Conservation (phyloP, 2,329 filamentous ascomycete genomes). For the Epichloe baconii region DNA sequence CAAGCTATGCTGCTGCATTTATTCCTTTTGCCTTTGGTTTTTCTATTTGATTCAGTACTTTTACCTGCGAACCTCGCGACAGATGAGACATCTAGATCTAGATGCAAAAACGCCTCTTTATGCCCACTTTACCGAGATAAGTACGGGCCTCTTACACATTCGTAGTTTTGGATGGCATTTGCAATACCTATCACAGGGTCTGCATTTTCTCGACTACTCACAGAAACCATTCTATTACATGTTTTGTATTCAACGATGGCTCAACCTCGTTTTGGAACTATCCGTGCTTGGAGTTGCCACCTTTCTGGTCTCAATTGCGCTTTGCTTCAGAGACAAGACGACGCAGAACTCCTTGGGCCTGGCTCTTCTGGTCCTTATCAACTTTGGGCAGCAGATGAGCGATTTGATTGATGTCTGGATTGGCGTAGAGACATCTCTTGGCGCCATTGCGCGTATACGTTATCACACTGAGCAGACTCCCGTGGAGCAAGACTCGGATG, state of each 20-base stretch:
- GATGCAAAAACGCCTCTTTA: slow-evolving; percentile 17
- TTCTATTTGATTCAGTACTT: slow-evolving; percentile 14
- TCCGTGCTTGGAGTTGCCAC: slow-evolving; percentile 31
- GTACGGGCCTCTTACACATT: slow-evolving; percentile 14
- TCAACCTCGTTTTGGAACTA: slow-evolving; percentile 34
- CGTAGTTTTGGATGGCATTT: slow-evolving; percentile 20
- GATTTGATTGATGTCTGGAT: background rate
- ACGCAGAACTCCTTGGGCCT: slow-evolving; percentile 6
- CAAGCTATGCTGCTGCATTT: slow-evolving; percentile 30
- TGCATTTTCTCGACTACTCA: slow-evolving; percentile 19
- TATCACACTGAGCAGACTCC: background rate
- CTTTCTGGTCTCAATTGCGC: slow-evolving; percentile 29
- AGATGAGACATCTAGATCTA: slow-evolving; percentile 17
- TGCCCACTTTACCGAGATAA: slow-evolving; percentile 14
- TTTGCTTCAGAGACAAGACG: slow-evolving; percentile 12
- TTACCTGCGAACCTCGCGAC: slow-evolving; percentile 18
- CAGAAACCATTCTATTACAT: slow-evolving; percentile 26
- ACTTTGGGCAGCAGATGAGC: background rate
- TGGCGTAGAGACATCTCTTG: background rate
- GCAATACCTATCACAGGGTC: slow-evolving; percentile 8
- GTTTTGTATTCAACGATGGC: slow-evolving; percentile 36
- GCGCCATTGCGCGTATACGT: slow-evolving; percentile 1
- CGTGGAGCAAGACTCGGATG: background rate
- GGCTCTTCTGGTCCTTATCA: background rate
- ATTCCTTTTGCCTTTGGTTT: slow-evolving; percentile 29